Base-by-base conservation (phyloP, 225 moss, liverwort and hornwort genomes). In the Physcomitrellopsis africana region DNA sequence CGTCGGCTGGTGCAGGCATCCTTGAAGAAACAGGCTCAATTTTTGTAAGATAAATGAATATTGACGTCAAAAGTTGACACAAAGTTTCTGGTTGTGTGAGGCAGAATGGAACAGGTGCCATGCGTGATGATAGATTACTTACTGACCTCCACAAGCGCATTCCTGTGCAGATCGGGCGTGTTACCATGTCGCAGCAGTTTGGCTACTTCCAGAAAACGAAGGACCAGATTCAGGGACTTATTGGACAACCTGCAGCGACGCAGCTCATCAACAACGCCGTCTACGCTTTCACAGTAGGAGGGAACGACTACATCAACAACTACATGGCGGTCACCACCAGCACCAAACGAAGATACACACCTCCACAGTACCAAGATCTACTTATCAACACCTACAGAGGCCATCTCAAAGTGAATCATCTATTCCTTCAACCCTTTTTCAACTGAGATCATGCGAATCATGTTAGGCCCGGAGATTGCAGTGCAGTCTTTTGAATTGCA, bases 281-380 rank as follows among this genome's bases (percentile, higher is more conserved):
- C 17, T 86, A 86, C 73, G 77, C 81, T 5, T 77, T 88, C 72
- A 83, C 84, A 0, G 12, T 86, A 3, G 92, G 90, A 57, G 88
- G 90, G 2, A 92, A 92, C 62, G 92, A 92, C 52, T 92, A 76
- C 49, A 80, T 89, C 63, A 92, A 92, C 83, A 92, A 92, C 70
- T 92, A 82, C 44, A 18, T 79, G 51, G 79, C 88, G 44, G 0
- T 23, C 16, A 68, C 76, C 12, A 82, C 92, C 32, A 72, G 16
- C 61, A 68, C 81, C 12, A 80, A 72, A 16, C 10, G 27, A 0
- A 37, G 19, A 44, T 92, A 90, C 77, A 92, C 86, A 1, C 60
- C 68, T 20, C 51, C 72, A 2, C 73, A 79, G 13, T 92, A 72
- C 26, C 60, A 45, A 11, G 55, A 75, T 24, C 73, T 83, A 20